These are phyloP conservation scores for Fusarium coicis DNA, from an alignment of 2,329 filamentous ascomycete species.

Conservation along the genomic window DNA sequence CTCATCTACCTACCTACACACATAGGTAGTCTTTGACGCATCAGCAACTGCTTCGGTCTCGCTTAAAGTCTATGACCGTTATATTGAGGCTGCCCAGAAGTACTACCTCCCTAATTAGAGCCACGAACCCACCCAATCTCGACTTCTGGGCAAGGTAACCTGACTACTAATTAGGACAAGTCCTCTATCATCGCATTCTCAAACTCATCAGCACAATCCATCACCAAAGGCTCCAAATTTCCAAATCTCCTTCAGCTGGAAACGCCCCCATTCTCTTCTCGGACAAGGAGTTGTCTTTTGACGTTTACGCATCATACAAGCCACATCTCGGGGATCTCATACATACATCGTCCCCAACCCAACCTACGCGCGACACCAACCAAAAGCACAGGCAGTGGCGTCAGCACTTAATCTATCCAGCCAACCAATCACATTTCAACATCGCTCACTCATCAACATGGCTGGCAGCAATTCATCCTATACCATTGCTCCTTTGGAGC, in stretches of 20 bases:
- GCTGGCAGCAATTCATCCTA: constrained; percentile 54
- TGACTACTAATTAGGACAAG: constrained; percentile 24
- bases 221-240: neutral
- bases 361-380: neutral
- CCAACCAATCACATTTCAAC: constrained; percentile 21
- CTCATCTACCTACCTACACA: neutral
- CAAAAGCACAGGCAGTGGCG: neutral
- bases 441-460: constrained; percentile 20
- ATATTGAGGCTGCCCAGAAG: constrained; percentile 3
- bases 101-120: neutral
- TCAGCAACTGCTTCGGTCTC: neutral
- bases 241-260: neutral
- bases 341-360: neutral
- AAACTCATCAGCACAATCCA: neutral
- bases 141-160: constrained; percentile 1
- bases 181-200: neutral
- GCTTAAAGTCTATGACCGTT: constrained; percentile 7
- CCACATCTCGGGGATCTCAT: neutral
- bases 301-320: neutral
- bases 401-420: constrained; percentile 20
- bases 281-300: neutral
- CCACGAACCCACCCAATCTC: constrained; percentile 5
- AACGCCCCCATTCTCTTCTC: neutral
- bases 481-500: constrained; percentile 62
- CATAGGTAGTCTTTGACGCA: neutral